Percentiles rank a stretch among this genome's conserved stretches.
These are phyloP conservation scores for Podospora didyma DNA, from an alignment of 495 filamentous ascomycete species.

Conservation along the genomic window DNA sequence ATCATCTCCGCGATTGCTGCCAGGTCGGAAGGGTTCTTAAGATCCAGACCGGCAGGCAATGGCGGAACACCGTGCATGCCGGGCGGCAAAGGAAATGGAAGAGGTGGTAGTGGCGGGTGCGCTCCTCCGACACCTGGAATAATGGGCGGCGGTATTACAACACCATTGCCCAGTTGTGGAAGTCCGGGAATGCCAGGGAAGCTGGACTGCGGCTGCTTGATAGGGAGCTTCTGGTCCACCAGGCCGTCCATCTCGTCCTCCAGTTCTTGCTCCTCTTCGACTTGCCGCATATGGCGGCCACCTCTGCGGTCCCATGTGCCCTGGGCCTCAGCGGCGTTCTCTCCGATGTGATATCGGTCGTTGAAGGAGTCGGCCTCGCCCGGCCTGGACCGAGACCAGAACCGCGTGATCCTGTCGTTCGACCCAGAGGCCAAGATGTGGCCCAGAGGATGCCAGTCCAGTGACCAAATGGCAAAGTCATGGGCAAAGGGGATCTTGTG, in stretches of 20 bases:
- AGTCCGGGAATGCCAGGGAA: constrained; percentile 54
- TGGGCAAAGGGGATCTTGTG: constrained; percentile 84
- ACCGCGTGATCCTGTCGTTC: constrained; percentile 92
- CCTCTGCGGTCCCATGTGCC: constrained; percentile 87
- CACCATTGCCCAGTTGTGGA: constrained; percentile 31
- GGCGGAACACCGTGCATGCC: constrained; percentile 48
- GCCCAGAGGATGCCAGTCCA: constrained; percentile 95
- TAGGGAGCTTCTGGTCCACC: constrained; percentile 87
- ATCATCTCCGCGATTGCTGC: constrained; percentile 63
- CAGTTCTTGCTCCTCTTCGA: constrained; percentile 87
- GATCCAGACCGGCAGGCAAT: constrained; percentile 44
- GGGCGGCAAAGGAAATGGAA: constrained; percentile 32
- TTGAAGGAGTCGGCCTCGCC: constrained; percentile 76
- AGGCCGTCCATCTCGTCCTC: constrained; percentile 91
- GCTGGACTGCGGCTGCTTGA: constrained; percentile 37
- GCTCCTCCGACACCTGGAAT: constrained; percentile 33
- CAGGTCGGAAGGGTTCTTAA: constrained; percentile 61
- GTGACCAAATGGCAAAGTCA: constrained; percentile 90
- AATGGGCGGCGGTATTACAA: constrained; percentile 24
- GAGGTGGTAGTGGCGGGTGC: constrained; percentile 29
- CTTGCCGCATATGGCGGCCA: constrained; percentile 71
- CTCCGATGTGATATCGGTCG: constrained; percentile 91
- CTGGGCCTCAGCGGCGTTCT: constrained; percentile 86
- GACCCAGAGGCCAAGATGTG: constrained; percentile 98
- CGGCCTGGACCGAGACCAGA: constrained; percentile 87